These are phyloP conservation scores for Pseudodiploospora longispora DNA, from an alignment of 2,329 filamentous ascomycete species.

Conservation along the genomic window DNA sequence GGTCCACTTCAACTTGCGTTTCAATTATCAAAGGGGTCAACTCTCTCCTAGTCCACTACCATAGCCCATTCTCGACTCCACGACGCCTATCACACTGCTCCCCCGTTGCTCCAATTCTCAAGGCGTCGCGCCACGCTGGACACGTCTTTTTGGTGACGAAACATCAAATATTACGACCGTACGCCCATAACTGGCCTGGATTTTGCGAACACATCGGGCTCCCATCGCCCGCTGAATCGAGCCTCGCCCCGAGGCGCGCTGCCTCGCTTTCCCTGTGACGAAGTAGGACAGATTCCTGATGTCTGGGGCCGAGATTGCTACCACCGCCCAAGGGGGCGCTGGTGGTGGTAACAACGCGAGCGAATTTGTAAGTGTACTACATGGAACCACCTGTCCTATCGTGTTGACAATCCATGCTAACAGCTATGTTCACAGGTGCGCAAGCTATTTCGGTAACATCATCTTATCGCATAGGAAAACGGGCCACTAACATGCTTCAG, in stretches of 20 bases:
- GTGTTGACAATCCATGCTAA: background rate
- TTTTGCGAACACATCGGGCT: background rate
- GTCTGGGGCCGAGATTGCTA: conserved; percentile 25
- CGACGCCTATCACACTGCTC: background rate
- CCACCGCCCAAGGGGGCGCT: conserved; percentile 33
- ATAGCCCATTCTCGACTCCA: background rate
- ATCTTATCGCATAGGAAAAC: background rate
- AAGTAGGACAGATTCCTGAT: conserved; percentile 13
- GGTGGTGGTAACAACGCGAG: conserved; percentile 69
- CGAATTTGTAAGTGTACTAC: conserved; percentile 70
- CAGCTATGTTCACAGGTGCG: conserved; percentile 59
- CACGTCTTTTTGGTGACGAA: too few species aligned
- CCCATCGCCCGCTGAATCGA: conserved; percentile 2
- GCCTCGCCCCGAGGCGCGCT: conserved; percentile 8
- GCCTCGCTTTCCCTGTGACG: conserved; percentile 1
- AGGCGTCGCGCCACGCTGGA: background rate
- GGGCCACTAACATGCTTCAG: conserved; percentile 13
- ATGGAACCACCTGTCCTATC: too few species aligned
- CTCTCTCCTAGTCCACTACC: background rate
- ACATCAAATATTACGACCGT: background rate
- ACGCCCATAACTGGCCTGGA: background rate
- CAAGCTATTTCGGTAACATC: conserved; percentile 85
- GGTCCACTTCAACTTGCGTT: background rate
- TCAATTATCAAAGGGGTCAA: background rate
- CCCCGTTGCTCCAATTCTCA: background rate